phyloP scores from a whole-genome alignment of 345 rosid genomes.

The Sisymbrium irio region DNA sequence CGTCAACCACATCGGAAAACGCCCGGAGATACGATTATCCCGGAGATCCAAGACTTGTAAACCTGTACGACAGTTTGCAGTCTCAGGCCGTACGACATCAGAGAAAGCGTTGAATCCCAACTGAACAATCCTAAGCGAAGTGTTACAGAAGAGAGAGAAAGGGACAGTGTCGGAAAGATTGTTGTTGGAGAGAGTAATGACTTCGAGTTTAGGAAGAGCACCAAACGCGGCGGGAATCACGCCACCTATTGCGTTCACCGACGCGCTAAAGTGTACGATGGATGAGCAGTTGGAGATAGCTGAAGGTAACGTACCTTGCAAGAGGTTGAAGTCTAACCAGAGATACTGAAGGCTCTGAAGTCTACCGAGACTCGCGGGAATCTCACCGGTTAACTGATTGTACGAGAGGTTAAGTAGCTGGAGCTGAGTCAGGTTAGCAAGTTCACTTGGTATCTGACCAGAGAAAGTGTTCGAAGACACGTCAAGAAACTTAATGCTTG shows the following conservation, averaged over 20 bases:
- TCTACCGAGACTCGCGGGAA: slow-evolving; percentile 65
- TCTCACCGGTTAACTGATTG: slow-evolving; percentile 65
- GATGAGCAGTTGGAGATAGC: slow-evolving; percentile 79
- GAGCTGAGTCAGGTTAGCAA: slow-evolving; percentile 56
- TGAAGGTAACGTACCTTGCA: slow-evolving; percentile 81
- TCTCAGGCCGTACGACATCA: slow-evolving; percentile 44
- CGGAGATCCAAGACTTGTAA: slow-evolving; percentile 67
- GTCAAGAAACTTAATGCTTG: slow-evolving; percentile 55
- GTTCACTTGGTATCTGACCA: slow-evolving; percentile 52
- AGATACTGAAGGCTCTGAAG: slow-evolving; percentile 66
- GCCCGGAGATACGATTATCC: slow-evolving; percentile 50
- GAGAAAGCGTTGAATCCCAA: slow-evolving; percentile 62
- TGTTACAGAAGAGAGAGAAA: slow-evolving; percentile 59
- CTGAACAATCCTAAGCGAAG: slow-evolving; percentile 57
- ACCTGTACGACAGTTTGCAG: slow-evolving; percentile 45
- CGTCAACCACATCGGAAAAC: slow-evolving; percentile 69
- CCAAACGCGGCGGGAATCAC: slow-evolving; percentile 75
- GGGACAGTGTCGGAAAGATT: slow-evolving; percentile 70
- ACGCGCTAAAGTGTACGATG: slow-evolving; percentile 70
- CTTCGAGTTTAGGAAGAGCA: slow-evolving; percentile 60
- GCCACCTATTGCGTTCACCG: slow-evolving; percentile 67
- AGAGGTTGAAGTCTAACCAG: slow-evolving; percentile 65
- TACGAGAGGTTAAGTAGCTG: slow-evolving; percentile 78
- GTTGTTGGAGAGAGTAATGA: slow-evolving; percentile 60
- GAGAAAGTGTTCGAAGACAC: slow-evolving; percentile 74